phyloP scores from a whole-genome alignment of 257 asterid species.

The Striga asiatica region DNA sequence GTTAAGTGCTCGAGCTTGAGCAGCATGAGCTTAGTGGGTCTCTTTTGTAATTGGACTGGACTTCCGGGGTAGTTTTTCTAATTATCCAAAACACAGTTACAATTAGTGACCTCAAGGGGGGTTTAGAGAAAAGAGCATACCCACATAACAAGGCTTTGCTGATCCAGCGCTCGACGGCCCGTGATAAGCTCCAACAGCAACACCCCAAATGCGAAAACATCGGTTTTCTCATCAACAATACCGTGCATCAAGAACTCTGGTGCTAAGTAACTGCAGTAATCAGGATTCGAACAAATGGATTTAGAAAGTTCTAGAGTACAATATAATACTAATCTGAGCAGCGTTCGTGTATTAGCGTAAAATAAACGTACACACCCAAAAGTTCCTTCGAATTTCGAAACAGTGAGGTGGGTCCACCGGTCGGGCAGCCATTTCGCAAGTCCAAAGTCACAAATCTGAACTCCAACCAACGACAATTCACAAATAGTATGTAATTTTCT shows the following conservation, averaged over 20 bases:
- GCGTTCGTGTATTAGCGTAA: neutral
- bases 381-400: conserved; percentile 58
- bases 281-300: neutral
- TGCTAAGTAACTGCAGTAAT: conserved; percentile 58
- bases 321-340: neutral
- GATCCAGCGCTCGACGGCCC: conserved; percentile 92
- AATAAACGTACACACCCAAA: conserved; percentile 33
- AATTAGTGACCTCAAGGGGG: too few species aligned
- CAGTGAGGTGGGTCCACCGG: conserved; percentile 49
- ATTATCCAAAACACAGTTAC: neutral
- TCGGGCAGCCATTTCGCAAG: conserved; percentile 72
- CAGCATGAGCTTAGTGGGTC: too few species aligned
- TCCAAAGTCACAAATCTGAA: conserved; percentile 70
- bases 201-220: conserved; percentile 80
- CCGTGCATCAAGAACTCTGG: conserved; percentile 97
- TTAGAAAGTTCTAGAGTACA: neutral
- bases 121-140: too few species aligned
- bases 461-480: neutral
- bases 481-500: neutral
- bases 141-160: conserved; percentile 95
- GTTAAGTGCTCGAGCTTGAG: too few species aligned
- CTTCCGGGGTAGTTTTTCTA: neutral
- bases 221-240: conserved; percentile 86
- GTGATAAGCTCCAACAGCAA: conserved; percentile 77
- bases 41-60: neutral